These are phyloP conservation scores for Nemania abortiva DNA, from an alignment of 2,329 filamentous ascomycete genomes.

Conservation along the genomic window DNA sequence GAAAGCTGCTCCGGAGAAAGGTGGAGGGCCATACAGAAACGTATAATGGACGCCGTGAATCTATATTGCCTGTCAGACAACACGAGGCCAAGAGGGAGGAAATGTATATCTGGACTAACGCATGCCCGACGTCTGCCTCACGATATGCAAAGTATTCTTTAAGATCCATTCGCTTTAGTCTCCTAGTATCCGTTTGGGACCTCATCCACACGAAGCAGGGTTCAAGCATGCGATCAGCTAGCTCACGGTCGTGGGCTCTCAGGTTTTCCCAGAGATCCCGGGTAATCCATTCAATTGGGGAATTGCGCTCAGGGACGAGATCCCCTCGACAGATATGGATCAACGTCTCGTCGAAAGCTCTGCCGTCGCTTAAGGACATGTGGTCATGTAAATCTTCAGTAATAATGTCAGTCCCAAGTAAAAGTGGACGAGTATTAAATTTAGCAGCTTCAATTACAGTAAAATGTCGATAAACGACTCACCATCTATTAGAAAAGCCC, in stretches of 20 bases:
- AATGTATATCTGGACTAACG: conserved; percentile 42
- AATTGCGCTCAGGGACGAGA: conserved; percentile 44
- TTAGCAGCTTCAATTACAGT: not conserved
- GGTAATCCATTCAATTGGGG: conserved; percentile 53
- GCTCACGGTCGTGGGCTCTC: conserved; percentile 48
- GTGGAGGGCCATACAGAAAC: conserved; percentile 53
- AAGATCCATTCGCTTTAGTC: conserved; percentile 43
- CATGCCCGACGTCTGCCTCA: conserved; percentile 53
- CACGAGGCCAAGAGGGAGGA: not conserved
- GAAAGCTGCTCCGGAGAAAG: conserved; percentile 48
- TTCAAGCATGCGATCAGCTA: conserved; percentile 53
- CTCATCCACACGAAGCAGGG: conserved; percentile 36
- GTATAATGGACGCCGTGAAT: conserved; percentile 40
- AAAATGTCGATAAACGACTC: no score
- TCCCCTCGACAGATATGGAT: not conserved
- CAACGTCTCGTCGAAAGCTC: not conserved
- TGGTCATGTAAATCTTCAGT: conserved; percentile 25
- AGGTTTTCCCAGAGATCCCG: conserved; percentile 56
- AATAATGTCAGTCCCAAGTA: not conserved
- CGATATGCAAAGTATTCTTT: conserved; percentile 53
- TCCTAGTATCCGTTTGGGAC: conserved; percentile 52
- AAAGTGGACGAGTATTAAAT: conserved; percentile 39
- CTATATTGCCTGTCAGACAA: not conserved
- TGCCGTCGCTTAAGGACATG: conserved; percentile 34
- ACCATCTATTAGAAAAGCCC: conserved; percentile 57